Base-by-base conservation (phyloP, 352 stramenopile species). In the Phytophthora capsici region DNA sequence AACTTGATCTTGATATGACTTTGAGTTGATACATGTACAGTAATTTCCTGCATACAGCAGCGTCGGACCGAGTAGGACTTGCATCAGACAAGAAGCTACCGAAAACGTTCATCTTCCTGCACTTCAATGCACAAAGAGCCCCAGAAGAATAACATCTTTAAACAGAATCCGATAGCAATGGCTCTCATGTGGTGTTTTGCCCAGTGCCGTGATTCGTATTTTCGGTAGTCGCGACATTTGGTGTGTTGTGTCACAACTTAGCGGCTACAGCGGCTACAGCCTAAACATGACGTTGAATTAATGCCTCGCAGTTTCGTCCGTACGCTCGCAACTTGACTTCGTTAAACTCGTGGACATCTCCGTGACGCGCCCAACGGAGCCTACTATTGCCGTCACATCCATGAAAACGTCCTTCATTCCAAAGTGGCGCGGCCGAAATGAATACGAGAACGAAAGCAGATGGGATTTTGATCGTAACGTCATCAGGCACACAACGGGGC, bases 391-490 rank as follows among this genome's bases (percentile, higher is more conserved):
- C 22, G 6, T n/a, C 19, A 52, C 36, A 10, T 48, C 13, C 26
- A 17, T 45, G 38, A 45, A 45, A 37, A 40, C 20, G 14, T 8
- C 23, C 14, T 23, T 54, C 19, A 17, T 16, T 25, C 30, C 30
- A 28, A 13, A 16, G 30, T 25, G 56, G 32, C 38, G 54, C 25
- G 3, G 22, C 23, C 51, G 3, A 46, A 32, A 37, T 59, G 48
- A 66, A 66, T 66, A 61, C 58, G 58, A 20, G 38, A 30, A 38
- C 36, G n/a, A 20, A 9, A 20, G 40, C 40, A n/a, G 57, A 59
- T 51, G 37, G 51, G 37, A 54, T 20, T 66, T 40, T 50, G 22
- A 30, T 25, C 58, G 58, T 66, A 61, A 66, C 58, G 55, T 66
- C 49, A 66, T 66, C 44, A 63, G 23, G 14, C 55, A 56, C 19